Conservation (phyloP, 306 rosid species). For the Rosa multiflora region DNA sequence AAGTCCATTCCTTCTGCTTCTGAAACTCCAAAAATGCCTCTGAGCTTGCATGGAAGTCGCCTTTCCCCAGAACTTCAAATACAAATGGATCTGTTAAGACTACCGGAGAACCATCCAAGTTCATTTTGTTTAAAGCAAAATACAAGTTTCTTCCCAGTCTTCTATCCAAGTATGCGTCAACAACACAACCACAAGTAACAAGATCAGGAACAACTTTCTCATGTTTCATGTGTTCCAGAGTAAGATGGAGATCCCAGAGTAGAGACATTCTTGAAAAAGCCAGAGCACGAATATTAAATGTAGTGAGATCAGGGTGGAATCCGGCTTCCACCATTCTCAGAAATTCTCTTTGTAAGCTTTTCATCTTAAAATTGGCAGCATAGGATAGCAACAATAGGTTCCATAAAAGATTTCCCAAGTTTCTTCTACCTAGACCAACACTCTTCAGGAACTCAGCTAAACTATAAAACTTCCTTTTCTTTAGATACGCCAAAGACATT, state of each 20-base stretch:
- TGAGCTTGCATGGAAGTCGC: conserved; percentile 74
- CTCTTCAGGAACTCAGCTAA: conserved; percentile 76
- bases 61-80: conserved; percentile 91
- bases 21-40: conserved; percentile 74
- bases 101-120: conserved; percentile 47
- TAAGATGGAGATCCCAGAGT: conserved; percentile 94
- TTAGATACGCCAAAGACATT: conserved; percentile 59
- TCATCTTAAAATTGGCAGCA: conserved; percentile 89
- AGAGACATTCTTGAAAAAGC: conserved; percentile 92
- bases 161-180: conserved; percentile 75
- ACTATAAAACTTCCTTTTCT: conserved; percentile 51
- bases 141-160: conserved; percentile 72
- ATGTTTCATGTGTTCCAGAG: conserved; percentile 79
- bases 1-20: conserved; percentile 56
- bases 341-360: conserved; percentile 84
- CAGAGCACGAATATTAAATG: conserved; percentile 77
- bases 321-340: conserved; percentile 71
- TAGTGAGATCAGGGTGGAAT: conserved; percentile 72
- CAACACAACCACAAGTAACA: conserved; percentile 87
- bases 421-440: conserved; percentile 71
- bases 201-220: conserved; percentile 71
- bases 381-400: conserved; percentile 81
- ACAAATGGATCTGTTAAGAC: conserved; percentile 65
- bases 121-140: conserved; percentile 62
- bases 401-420: conserved; percentile 82